These are phyloP conservation scores for Fraxinus sp. DNA, from an alignment of 305 asterid genomes.

Conservation along the genomic window DNA sequence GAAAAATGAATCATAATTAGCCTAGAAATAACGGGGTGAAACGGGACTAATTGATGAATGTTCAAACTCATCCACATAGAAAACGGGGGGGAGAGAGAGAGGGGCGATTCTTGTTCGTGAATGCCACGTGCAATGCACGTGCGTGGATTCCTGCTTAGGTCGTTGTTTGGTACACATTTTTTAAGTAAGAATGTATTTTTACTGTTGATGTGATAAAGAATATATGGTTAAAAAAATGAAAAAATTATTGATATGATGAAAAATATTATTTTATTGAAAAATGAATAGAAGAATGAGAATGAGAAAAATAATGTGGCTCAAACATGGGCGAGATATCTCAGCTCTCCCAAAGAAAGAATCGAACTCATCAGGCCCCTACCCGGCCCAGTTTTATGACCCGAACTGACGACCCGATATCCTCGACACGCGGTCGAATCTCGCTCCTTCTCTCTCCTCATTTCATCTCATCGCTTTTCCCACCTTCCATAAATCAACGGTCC, in stretches of 20 bases:
- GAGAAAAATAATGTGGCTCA: too few relatives aligned
- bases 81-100: too few relatives aligned
- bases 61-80: background rate
- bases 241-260: too few relatives aligned
- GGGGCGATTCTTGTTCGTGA: background rate
- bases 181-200: too few relatives aligned
- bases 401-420: conserved; percentile 24
- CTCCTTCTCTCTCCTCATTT: conserved; percentile 24
- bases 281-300: too few relatives aligned
- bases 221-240: too few relatives aligned
- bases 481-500: conserved; percentile 39
- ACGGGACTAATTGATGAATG: background rate
- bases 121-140: background rate
- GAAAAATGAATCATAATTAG: too few relatives aligned
- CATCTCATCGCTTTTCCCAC: conserved; percentile 10
- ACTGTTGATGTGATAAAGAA: too few relatives aligned
- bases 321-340: background rate
- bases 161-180: too few relatives aligned
- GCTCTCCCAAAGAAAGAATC: background rate
- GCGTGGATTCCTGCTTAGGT: background rate
- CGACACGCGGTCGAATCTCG: conserved; percentile 21
- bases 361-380: background rate
- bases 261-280: too few relatives aligned
- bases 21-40: too few relatives aligned
- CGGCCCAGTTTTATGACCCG: conserved; percentile 8